Percentiles rank a stretch among this genome's conserved stretches.
Conservation (phyloP, 1,139 yeast genomes). For the Yamadazyma triangularis region DNA sequence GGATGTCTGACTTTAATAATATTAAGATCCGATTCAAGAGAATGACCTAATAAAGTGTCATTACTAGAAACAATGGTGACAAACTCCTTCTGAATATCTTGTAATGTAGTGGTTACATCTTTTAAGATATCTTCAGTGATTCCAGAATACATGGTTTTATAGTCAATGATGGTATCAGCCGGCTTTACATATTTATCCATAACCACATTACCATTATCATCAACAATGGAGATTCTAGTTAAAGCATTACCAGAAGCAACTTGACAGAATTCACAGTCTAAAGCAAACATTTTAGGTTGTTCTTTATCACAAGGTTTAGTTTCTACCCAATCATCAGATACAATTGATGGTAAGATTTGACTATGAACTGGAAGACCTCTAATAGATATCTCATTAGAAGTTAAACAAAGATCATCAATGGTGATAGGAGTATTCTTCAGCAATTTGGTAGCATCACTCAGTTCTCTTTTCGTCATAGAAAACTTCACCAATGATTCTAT, state of each 20-base stretch:
- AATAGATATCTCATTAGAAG: slow-evolving; percentile 37
- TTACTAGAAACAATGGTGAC: slow-evolving; percentile 32
- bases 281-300: slow-evolving; percentile 63
- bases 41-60: slow-evolving; percentile 69
- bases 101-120: slow-evolving; percentile 59
- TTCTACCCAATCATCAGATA: slow-evolving; percentile 48
- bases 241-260: slow-evolving; percentile 59
- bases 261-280: slow-evolving; percentile 93
- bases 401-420: slow-evolving; percentile 50
- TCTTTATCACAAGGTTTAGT: slow-evolving; percentile 50
- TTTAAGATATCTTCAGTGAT: slow-evolving; percentile 66
- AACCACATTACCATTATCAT: slow-evolving; percentile 55
- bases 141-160: slow-evolving; percentile 81
- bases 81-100: slow-evolving; percentile 63
- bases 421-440: slow-evolving; percentile 40
- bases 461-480: slow-evolving; percentile 54
- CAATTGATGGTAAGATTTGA: slow-evolving; percentile 1
- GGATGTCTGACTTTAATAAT: slow-evolving; percentile 60
- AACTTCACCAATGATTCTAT: slow-evolving; percentile 52
- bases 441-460: slow-evolving; percentile 26
- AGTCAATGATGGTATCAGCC: slow-evolving; percentile 64
- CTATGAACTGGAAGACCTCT: slow-evolving; percentile 60
- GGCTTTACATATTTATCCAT: slow-evolving; percentile 80
- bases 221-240: slow-evolving; percentile 72
- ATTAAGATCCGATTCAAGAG: slow-evolving; percentile 63